A percentile compares a stretch with the other conserved stretches of the same genome.
phyloP scores from a whole-genome alignment of 2,329 filamentous ascomycete species.

The Huntiella abstrusa region DNA sequence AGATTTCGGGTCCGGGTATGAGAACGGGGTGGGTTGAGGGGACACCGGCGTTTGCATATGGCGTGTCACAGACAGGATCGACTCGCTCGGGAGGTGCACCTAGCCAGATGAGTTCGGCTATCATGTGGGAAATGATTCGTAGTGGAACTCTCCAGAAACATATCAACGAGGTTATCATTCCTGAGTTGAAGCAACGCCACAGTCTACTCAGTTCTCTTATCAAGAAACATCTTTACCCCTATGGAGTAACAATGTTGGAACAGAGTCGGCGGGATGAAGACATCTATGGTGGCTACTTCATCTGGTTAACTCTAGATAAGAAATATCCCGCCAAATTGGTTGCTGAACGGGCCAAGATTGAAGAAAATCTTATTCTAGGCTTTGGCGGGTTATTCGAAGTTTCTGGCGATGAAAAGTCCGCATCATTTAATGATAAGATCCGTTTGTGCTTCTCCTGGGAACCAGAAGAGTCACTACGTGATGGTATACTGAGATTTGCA shows the following conservation, averaged over 20 bases:
- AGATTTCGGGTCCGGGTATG: slow-evolving; percentile 63
- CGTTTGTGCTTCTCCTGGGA: slow-evolving; percentile 59
- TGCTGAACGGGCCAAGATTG: slow-evolving; percentile 34
- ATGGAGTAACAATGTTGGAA: slow-evolving; percentile 33
- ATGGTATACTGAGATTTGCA: slow-evolving; percentile 48
- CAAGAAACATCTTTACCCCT: slow-evolving; percentile 36
- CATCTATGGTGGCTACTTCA: slow-evolving; percentile 64
- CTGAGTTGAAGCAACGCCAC: slow-evolving; percentile 28
- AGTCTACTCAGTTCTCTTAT: slow-evolving; percentile 39
- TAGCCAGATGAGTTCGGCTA: slow-evolving; percentile 32
- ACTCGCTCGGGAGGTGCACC: slow-evolving; percentile 39
- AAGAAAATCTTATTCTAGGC: slow-evolving; percentile 50
- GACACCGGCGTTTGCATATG: slow-evolving; percentile 33
- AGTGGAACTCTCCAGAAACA: slow-evolving; percentile 26
- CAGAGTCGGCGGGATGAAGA: slow-evolving; percentile 22
- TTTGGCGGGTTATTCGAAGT: slow-evolving; percentile 54
- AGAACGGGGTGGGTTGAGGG: slow-evolving; percentile 81
- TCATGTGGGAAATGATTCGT: slow-evolving; percentile 30
- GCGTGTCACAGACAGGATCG: slow-evolving; percentile 32
- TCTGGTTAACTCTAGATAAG: slow-evolving; percentile 53
- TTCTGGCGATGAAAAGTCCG: slow-evolving; percentile 31
- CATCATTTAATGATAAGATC: slow-evolving; percentile 39
- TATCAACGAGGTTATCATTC: slow-evolving; percentile 24
- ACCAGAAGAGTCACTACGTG: slow-evolving; percentile 41
- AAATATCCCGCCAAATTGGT: slow-evolving; percentile 33